Evolutionary conservation across 2,329 filamentous ascomycete genomes (phyloP).

Genomic region (Bertia moriformis): DNA sequence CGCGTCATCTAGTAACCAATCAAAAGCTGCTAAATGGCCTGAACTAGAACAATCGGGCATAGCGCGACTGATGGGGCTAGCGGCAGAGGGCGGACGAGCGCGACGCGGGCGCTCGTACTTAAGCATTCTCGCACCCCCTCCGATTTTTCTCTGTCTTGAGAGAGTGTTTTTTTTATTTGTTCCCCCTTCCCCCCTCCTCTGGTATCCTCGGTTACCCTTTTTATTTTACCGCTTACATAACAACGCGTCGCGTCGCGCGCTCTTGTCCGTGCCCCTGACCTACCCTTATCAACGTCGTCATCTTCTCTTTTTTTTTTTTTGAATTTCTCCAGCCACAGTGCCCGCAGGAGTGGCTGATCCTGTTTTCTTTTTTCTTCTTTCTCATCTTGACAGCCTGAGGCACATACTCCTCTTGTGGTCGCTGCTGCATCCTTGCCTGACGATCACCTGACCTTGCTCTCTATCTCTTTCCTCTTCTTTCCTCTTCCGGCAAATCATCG

Average conservation of each 20-base stretch:
- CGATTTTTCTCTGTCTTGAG: conserved; percentile 16
- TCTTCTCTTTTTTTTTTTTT: conserved; percentile 4
- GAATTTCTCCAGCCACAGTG: too few species aligned
- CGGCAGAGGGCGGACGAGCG: conserved; percentile 15
- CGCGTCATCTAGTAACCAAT: conserved; percentile 14
- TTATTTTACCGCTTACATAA: conserved; percentile 3
- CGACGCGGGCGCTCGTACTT: conserved; percentile 19
- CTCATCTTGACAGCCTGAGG: too few species aligned
- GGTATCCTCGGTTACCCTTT: conserved; percentile 5
- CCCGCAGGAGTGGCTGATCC: too few species aligned
- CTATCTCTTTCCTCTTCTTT: background rate
- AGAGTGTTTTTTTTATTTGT: conserved; percentile 7
- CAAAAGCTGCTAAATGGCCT: conserved; percentile 12
- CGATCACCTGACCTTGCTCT: background rate
- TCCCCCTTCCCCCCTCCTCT: conserved; percentile 3
- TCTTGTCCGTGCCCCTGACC: conserved; percentile 5
- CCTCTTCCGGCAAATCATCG: background rate
- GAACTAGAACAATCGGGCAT: conserved; percentile 15
- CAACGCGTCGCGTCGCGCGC: conserved; percentile 7
- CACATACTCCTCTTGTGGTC: too few species aligned
- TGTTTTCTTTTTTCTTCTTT: background rate
- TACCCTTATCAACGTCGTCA: conserved; percentile 5
- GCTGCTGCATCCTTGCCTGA: background rate
- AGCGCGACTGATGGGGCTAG: conserved; percentile 18
- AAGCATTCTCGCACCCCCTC: conserved; percentile 23